Percentiles rank a stretch among this genome's conserved stretches.
phyloP scores from a whole-genome alignment of 257 asterid genomes.

The Coffea canephora region DNA sequence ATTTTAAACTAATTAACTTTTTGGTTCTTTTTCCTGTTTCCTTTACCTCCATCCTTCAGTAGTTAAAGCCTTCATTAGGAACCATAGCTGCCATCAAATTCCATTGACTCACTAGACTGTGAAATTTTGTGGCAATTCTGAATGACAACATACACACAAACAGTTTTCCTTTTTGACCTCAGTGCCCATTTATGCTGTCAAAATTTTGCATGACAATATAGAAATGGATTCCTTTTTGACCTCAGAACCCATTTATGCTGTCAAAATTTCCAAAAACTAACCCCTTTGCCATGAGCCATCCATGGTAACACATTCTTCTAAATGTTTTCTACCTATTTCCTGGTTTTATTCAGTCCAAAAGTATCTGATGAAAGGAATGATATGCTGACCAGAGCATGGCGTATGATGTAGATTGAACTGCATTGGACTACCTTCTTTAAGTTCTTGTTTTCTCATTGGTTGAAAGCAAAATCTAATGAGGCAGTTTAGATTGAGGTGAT shows the following conservation, averaged over 20 bases:
- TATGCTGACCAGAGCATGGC: background rate
- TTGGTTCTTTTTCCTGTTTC: background rate
- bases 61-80: background rate
- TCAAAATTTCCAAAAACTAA: background rate
- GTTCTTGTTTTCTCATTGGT: background rate
- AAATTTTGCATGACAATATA: background rate
- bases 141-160: background rate
- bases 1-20: background rate
- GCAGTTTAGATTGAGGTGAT: background rate
- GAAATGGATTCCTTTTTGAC: background rate
- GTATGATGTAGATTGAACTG: background rate
- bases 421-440: background rate
- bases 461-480: background rate
- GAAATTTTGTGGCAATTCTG: too few relatives aligned
- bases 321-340: background rate
- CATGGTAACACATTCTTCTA: background rate
- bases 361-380: background rate
- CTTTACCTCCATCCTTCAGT: background rate
- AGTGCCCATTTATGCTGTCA: too few relatives aligned
- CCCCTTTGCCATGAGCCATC: background rate
- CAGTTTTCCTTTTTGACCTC: too few relatives aligned
- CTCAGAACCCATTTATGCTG: background rate
- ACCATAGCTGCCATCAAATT: background rate
- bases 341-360: too few relatives aligned
- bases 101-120: too few relatives aligned